Conservation (phyloP, 2,329 filamentous ascomycete genomes). For the Pseudogymnoascus sp. region DNA sequence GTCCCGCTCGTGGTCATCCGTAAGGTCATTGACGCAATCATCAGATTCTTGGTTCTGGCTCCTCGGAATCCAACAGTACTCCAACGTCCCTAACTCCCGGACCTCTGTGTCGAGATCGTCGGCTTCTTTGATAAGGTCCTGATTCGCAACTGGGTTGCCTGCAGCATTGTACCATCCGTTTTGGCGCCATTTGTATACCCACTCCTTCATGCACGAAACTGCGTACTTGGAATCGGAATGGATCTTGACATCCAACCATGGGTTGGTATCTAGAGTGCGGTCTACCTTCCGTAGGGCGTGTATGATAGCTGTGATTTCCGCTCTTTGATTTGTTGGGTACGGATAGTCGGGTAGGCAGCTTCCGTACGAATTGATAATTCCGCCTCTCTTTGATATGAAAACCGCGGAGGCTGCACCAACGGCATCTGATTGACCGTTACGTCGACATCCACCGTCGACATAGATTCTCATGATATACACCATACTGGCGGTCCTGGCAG, state of each 20-base stretch:
- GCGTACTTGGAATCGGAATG: slow-evolving; percentile 32
- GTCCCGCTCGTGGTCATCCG: slow-evolving; percentile 21
- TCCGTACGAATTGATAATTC: no score
- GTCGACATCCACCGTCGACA: slow-evolving; percentile 30
- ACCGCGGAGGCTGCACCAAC: slow-evolving; percentile 29
- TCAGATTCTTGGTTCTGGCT: slow-evolving; percentile 29
- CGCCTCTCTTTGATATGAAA: neutral
- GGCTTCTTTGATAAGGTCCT: slow-evolving; percentile 29
- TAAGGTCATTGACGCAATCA: slow-evolving; percentile 24
- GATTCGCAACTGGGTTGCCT: slow-evolving; percentile 28
- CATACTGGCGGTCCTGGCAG: slow-evolving; percentile 19
- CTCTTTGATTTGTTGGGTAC: slow-evolving; percentile 29
- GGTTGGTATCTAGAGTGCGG: slow-evolving; percentile 14
- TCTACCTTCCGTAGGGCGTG: slow-evolving; percentile 40
- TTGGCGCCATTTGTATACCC: slow-evolving; percentile 27
- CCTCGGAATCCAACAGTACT: slow-evolving; percentile 30
- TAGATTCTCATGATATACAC: slow-evolving; percentile 29
- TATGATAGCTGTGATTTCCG: slow-evolving; percentile 34
- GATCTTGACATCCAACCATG: slow-evolving; percentile 25
- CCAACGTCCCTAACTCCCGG: slow-evolving; percentile 23
- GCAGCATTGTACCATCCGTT: slow-evolving; percentile 30
- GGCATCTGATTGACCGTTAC: slow-evolving; percentile 23
- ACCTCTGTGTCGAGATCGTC: slow-evolving; percentile 23
- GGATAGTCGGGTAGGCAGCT: slow-evolving; percentile 10
- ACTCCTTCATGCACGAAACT: slow-evolving; percentile 28